Evolutionary conservation across 2,329 filamentous ascomycete genomes (phyloP), one percentile per base, ranked within the genome.

Genomic region (Tolypocladium inflatum): DNA sequence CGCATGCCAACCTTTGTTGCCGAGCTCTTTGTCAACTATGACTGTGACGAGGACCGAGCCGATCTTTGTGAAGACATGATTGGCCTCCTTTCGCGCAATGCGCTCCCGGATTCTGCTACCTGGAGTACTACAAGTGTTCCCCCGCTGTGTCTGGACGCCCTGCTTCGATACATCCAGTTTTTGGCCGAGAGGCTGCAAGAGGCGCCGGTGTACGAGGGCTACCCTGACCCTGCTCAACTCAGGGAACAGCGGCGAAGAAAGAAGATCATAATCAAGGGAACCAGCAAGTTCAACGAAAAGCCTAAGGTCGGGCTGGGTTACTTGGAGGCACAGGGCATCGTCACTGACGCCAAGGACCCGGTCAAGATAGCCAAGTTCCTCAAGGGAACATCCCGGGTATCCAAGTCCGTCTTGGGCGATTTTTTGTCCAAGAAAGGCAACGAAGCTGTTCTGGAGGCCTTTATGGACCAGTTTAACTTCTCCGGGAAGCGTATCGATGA

Each of bases 111-210:
- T 71, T 96, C 94, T 10, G 94, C 93, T 7, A 97, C 92, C 7
- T 99, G 94, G 94, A 99, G 95, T 71, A 99, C 94, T 13, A 97
- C 93, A 6, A 99, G 96, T 69, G 95, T 99, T 1, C 94, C 94
- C 19, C 94, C 94, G 0, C 77, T 99, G 3, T 99, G 94, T 67
- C 79, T 99, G 26, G 94, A 99, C 74, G 91, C 94, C 11, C 78
- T 99, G 13, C 79, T 99, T 30, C 87, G 91, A 19, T 97, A 92
- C 66, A 84, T 99, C 39, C 92, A 97, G 68, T 96, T 91, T 63
- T 88, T 99, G 63, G 89, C 91, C 1, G 91, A 96, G 69, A 84
- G 94, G 57, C 75, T 97, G 21, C 84, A 95, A 55, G 84, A 94
- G 56, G 77, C 84, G 33, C 84, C 89, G 0, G 70, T 75, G 2